Conservation (phyloP, 345 rosid genomes). For the Arabis alpina region DNA sequence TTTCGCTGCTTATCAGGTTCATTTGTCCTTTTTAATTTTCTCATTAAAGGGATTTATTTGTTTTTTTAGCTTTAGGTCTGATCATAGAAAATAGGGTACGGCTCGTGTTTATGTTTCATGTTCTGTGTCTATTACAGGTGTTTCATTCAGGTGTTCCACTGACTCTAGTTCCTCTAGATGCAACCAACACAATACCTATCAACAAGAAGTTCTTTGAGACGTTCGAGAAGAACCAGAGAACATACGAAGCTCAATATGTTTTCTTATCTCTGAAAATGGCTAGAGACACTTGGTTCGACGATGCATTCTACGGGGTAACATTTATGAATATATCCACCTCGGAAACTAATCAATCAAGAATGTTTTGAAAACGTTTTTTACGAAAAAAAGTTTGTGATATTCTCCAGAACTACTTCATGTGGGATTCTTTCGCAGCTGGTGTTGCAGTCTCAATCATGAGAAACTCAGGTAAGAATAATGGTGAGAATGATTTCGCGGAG, state of each 20-base stretch:
- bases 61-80: too few species aligned
- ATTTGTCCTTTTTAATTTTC: background rate
- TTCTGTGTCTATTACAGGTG: slow-evolving; percentile 51
- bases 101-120: too few species aligned
- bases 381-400: background rate
- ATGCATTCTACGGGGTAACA: slow-evolving; percentile 61
- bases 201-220: slow-evolving; percentile 58
- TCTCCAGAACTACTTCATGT: slow-evolving; percentile 83
- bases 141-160: slow-evolving; percentile 89
- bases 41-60: background rate
- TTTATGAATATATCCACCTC: background rate
- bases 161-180: slow-evolving; percentile 87
- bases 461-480: slow-evolving; percentile 41
- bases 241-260: slow-evolving; percentile 82
- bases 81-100: too few species aligned
- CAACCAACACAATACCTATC: slow-evolving; percentile 83
- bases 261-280: slow-evolving; percentile 75
- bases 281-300: slow-evolving; percentile 69
- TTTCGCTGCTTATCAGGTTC: slow-evolving; percentile 87
- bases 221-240: slow-evolving; percentile 62
- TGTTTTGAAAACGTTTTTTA: slow-evolving; percentile 5
- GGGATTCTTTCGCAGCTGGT: slow-evolving; percentile 89
- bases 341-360: background rate
- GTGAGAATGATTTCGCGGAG: slow-evolving; percentile 80
- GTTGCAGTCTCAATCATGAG: slow-evolving; percentile 82